phyloP scores from a whole-genome alignment of 306 rosid species.

The Albizia julibrissin region DNA sequence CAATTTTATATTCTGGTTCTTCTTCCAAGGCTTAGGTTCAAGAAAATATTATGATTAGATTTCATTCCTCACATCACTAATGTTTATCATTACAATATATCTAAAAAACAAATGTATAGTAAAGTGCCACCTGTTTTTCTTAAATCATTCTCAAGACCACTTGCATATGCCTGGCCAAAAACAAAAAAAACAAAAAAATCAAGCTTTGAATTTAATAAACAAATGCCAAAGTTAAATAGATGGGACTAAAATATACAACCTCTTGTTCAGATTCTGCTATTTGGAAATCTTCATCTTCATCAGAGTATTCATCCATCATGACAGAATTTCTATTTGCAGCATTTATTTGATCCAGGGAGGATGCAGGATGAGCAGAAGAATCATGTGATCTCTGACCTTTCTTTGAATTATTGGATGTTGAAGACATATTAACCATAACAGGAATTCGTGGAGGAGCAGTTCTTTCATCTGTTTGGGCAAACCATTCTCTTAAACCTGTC shows the following conservation, averaged over 20 bases:
- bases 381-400: slow-evolving; percentile 66
- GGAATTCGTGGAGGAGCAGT: slow-evolving; percentile 95
- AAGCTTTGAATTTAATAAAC: slow-evolving; percentile 27
- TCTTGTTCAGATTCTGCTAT: slow-evolving; percentile 87
- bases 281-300: slow-evolving; percentile 95
- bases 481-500: slow-evolving; percentile 94
- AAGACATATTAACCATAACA: slow-evolving; percentile 98
- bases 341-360: slow-evolving; percentile 64
- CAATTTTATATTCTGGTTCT: slow-evolving; percentile 74
- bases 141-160: slow-evolving; percentile 56
- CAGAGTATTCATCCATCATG: slow-evolving; percentile 94
- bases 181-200: slow-evolving; percentile 3
- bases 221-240: slow-evolving; percentile 18
- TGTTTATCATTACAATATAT: neutral
- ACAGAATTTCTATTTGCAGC: slow-evolving; percentile 76
- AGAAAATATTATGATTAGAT: slow-evolving; percentile 44
- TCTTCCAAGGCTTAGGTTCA: slow-evolving; percentile 70
- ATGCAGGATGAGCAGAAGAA: slow-evolving; percentile 45
- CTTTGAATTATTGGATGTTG: slow-evolving; percentile 74
- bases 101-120: slow-evolving; percentile 7
- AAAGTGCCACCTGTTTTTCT: slow-evolving; percentile 62
- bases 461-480: slow-evolving; percentile 94
- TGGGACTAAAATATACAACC: slow-evolving; percentile 48
- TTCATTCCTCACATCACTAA: neutral
- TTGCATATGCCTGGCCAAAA: slow-evolving; percentile 62